These are phyloP conservation scores for Zasmidium angulare DNA, from an alignment of 2,329 filamentous ascomycete genomes.

Conservation along the genomic window DNA sequence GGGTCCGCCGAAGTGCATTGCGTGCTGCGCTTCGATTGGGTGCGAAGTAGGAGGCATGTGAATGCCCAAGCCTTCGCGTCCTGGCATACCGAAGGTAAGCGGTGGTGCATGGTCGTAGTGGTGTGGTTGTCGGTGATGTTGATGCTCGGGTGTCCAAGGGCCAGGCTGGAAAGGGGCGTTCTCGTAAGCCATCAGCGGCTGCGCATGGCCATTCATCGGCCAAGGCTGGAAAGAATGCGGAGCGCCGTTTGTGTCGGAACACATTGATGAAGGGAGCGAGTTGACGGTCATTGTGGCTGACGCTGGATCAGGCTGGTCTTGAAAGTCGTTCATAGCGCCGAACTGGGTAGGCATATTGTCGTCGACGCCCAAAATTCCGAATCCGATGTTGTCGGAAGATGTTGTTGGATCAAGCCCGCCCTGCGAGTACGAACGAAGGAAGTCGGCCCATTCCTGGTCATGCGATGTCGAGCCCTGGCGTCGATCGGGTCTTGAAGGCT, in stretches of 20 bases:
- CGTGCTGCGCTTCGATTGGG: conserved; percentile 9
- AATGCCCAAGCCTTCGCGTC: conserved; percentile 17
- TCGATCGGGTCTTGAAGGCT: conserved; percentile 13
- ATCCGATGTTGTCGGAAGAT: conserved; percentile 12
- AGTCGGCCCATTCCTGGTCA: conserved; percentile 22
- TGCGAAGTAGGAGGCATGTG: conserved; percentile 24
- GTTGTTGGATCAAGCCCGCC: conserved; percentile 10
- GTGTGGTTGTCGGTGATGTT: conserved; percentile 10
- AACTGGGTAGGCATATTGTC: conserved; percentile 15
- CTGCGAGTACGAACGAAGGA: conserved; percentile 12
- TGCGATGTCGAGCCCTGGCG: conserved; percentile 20
- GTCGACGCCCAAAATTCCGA: conserved; percentile 16
- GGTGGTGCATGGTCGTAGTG: neutral
- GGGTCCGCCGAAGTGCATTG: conserved; percentile 9
- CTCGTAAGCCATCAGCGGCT: conserved; percentile 9
- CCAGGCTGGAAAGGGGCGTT: conserved; percentile 12
- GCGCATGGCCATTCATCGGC: conserved; percentile 12
- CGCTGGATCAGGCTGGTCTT: conserved; percentile 10
- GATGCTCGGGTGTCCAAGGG: conserved; percentile 17
- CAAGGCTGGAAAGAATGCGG: conserved; percentile 11
- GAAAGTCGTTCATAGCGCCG: conserved; percentile 17
- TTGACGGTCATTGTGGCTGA: conserved; percentile 11
- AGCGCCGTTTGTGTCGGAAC: conserved; percentile 15
- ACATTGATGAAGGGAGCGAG: conserved; percentile 16
- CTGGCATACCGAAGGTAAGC: conserved; percentile 11